A percentile compares a stretch with the other conserved stretches of the same genome.
Conservation (phyloP, 179 eudicot genomes). For the Heliamphora pulchella region DNA sequence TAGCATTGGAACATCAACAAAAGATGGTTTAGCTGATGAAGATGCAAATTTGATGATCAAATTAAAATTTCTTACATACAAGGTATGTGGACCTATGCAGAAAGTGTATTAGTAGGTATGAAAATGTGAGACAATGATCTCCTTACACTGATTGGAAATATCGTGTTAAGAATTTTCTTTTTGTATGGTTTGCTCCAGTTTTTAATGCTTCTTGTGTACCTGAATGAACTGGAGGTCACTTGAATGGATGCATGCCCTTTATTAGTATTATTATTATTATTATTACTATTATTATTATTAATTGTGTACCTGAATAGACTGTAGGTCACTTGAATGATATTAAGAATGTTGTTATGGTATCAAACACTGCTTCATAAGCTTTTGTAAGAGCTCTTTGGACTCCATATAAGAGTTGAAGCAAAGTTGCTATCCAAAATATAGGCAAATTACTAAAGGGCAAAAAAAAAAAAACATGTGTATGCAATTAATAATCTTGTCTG, state of each 20-base stretch:
- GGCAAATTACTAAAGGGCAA: too few species aligned
- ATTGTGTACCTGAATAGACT: too few species aligned
- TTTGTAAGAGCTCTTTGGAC: too few species aligned
- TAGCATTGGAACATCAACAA: slow-evolving; percentile 27
- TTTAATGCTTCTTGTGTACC: background rate
- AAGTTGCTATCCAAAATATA: too few species aligned
- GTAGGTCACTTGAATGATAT: too few species aligned
- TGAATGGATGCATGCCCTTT: too few species aligned
- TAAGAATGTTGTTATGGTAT: too few species aligned
- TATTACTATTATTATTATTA: too few species aligned
- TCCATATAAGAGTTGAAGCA: too few species aligned
- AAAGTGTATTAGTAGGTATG: background rate
- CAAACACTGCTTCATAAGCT: too few species aligned
- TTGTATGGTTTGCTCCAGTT: background rate
- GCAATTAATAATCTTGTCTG: background rate
- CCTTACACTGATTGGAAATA: background rate
- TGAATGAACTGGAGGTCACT: background rate
- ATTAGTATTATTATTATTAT: too few species aligned
- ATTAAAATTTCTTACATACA: slow-evolving; percentile 86
- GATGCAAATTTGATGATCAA: slow-evolving; percentile 96
- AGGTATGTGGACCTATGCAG: slow-evolving; percentile 30
- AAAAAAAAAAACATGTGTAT: too few species aligned
- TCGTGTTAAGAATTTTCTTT: background rate
- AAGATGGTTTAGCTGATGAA: slow-evolving; percentile 79
- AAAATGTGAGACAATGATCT: background rate